These are phyloP conservation scores for Aspergillus glaucus DNA, from an alignment of 2,329 filamentous ascomycete species.

Conservation along the genomic window DNA sequence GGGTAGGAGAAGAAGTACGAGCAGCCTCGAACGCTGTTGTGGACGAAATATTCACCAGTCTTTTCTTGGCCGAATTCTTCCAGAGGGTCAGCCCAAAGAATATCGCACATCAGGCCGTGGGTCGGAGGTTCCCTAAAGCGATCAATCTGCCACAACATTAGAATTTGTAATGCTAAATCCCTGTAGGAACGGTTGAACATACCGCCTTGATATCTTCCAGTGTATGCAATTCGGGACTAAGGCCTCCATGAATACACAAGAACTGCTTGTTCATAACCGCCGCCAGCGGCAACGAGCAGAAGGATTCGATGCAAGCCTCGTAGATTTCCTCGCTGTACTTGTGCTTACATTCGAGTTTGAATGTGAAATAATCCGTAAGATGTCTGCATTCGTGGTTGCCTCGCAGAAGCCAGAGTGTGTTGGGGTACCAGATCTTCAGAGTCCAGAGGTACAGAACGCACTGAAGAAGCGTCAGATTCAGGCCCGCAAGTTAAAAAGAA, in stretches of 20 bases:
- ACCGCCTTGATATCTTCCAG: constrained; percentile 88
- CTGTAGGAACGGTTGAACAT: constrained; percentile 30
- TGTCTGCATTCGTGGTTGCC: constrained; percentile 99
- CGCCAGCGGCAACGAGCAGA: constrained; percentile 86
- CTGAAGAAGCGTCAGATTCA: constrained; percentile 30
- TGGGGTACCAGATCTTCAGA: constrained; percentile 98
- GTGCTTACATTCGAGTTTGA: constrained; percentile 99
- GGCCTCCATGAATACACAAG: constrained; percentile 91
- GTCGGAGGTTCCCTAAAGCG: constrained; percentile 96
- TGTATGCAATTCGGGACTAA: constrained; percentile 93
- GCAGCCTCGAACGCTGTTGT: constrained; percentile 97
- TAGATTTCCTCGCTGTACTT: constrained; percentile 97
- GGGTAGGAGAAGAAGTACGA: constrained; percentile 99
- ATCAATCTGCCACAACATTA: constrained; percentile 62
- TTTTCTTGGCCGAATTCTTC: constrained; percentile 99
- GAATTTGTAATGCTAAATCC: neutral
- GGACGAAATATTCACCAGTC: constrained; percentile 92
- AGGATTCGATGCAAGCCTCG: constrained; percentile 97
- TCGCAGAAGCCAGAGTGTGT: constrained; percentile 91
- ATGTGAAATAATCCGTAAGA: constrained; percentile 99
- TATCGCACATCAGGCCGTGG: constrained; percentile 97
- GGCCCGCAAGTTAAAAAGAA: neutral
- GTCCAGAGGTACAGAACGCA: constrained; percentile 97
- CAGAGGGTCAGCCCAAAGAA: constrained; percentile 95
- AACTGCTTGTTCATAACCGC: constrained; percentile 99